phyloP scores from a whole-genome alignment of 371 early-diverging fungal species.

The Mucor racemosus region DNA sequence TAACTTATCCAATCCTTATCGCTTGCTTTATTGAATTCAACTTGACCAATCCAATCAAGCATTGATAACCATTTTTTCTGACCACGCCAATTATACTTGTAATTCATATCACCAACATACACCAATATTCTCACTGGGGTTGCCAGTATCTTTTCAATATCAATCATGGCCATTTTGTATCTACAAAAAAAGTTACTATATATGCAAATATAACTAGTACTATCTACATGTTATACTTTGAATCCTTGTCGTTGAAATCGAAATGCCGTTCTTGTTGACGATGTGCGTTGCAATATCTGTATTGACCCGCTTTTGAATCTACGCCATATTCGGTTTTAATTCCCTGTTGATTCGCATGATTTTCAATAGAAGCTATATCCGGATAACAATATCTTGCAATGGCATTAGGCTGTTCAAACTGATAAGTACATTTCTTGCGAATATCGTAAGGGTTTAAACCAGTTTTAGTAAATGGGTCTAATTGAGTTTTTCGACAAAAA shows the following conservation, averaged over 20 bases:
- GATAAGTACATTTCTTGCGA: conserved; percentile 56
- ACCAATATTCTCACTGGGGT: conserved; percentile 44
- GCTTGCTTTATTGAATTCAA: conserved; percentile 64
- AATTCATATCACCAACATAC: conserved; percentile 85
- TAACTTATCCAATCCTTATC: conserved; percentile 55
- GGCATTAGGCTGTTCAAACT: conserved; percentile 79
- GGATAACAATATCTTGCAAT: conserved; percentile 88
- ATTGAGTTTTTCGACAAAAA: conserved; percentile 76
- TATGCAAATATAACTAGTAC: no score
- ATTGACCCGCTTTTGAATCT: conserved; percentile 47
- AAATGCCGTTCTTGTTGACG: no score
- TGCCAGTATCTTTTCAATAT: neutral
- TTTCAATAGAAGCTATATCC: conserved; percentile 73
- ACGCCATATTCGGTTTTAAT: conserved; percentile 74
- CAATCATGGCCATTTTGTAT: neutral
- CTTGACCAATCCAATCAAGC: conserved; percentile 53
- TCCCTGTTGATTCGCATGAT: conserved; percentile 72
- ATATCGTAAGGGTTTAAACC: conserved; percentile 84
- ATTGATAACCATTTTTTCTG: conserved; percentile 13
- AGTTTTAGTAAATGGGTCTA: conserved; percentile 57
- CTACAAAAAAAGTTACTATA: no score
- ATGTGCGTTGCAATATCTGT: no score
- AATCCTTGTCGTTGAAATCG: no score
- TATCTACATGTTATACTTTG: no score
- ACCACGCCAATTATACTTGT: conserved; percentile 50